A percentile compares a stretch with the other conserved stretches of the same genome.
Conservation (phyloP, 1,284 basidiomycete genomes). For the Golubevia pallescens region DNA sequence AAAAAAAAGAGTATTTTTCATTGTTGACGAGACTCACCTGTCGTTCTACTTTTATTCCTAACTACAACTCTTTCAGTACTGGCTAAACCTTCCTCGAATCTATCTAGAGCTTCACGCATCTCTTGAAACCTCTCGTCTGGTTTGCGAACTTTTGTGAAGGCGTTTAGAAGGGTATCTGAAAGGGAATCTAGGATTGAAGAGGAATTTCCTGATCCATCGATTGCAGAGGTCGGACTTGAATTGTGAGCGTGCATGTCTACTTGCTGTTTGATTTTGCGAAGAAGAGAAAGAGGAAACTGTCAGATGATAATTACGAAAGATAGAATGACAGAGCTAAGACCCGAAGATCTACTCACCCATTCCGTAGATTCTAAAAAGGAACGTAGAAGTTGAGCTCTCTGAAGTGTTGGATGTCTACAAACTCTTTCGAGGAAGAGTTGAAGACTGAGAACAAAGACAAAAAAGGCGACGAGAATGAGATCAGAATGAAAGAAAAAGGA, state of each 20-base stretch:
- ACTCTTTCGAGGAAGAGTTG: conserved; percentile 90
- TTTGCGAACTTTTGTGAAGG: conserved; percentile 91
- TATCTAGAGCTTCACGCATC: conserved; percentile 88
- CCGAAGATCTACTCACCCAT: conserved; percentile 78
- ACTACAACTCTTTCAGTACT: conserved; percentile 70
- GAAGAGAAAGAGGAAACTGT: too few species aligned
- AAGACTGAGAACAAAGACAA: conserved; percentile 69
- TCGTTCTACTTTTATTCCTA: conserved; percentile 69
- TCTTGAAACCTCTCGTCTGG: conserved; percentile 92
- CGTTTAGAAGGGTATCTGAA: conserved; percentile 92
- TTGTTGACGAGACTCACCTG: conserved; percentile 76
- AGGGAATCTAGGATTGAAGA: conserved; percentile 74
- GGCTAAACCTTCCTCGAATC: conserved; percentile 87
- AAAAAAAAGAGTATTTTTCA: too few species aligned
- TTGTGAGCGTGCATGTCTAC: conserved; percentile 61
- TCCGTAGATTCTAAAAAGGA: conserved; percentile 95
- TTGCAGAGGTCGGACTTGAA: conserved; percentile 9
- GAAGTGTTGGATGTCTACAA: conserved; percentile 90
- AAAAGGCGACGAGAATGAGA: neutral
- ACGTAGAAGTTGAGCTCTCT: conserved; percentile 83
- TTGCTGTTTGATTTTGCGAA: too few species aligned
- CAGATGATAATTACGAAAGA: too few species aligned
- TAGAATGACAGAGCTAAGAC: too few species aligned
- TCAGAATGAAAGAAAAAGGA: neutral
- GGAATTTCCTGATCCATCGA: conserved; percentile 11